These are phyloP conservation scores for Sisymbrium irio DNA, from an alignment of 345 rosid genomes.

Conservation along the genomic window DNA sequence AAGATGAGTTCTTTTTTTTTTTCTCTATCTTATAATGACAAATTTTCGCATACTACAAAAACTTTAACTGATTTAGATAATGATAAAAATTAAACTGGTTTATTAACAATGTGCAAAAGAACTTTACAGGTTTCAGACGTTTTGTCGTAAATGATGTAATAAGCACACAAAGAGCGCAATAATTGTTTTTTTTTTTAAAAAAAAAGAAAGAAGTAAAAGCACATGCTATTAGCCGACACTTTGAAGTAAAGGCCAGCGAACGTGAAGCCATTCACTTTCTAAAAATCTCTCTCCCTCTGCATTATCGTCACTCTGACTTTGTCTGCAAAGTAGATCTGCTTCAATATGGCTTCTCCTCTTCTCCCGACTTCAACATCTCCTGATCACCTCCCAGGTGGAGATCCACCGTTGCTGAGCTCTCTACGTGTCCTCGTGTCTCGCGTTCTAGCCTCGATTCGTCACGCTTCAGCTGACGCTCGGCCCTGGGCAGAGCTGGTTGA, in stretches of 20 bases:
- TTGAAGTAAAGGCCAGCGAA: conserved; percentile 31
- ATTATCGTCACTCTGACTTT: conserved; percentile 7
- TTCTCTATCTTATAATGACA: too few species aligned
- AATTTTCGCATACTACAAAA: too few species aligned
- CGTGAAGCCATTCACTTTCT: conserved; percentile 21
- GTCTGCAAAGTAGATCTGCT: conserved; percentile 19
- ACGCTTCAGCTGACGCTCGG: conserved; percentile 33
- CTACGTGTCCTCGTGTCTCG: conserved; percentile 32
- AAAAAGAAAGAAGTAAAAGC: conserved; percentile 7
- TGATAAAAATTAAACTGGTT: not conserved
- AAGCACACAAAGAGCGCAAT: conserved; percentile 21
- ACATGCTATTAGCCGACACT: conserved; percentile 24
- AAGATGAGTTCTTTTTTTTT: not conserved
- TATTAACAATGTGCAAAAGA: not conserved
- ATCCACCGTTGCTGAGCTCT: conserved; percentile 22
- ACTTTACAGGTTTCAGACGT: not conserved
- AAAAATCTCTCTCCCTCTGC: not conserved
- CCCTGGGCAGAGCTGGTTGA: conserved; percentile 51
- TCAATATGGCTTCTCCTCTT: conserved; percentile 39
- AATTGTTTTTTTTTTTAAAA: not conserved
- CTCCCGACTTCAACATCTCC: conserved; percentile 33
- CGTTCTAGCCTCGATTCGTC: conserved; percentile 24
- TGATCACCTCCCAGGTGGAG: conserved; percentile 23
- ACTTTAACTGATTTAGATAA: not conserved
- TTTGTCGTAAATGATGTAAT: conserved; percentile 19